Percentiles rank a stretch among this genome's conserved stretches.
phyloP scores from a whole-genome alignment of 2,329 filamentous ascomycete genomes.

The Ilyonectria mors-panacis region DNA sequence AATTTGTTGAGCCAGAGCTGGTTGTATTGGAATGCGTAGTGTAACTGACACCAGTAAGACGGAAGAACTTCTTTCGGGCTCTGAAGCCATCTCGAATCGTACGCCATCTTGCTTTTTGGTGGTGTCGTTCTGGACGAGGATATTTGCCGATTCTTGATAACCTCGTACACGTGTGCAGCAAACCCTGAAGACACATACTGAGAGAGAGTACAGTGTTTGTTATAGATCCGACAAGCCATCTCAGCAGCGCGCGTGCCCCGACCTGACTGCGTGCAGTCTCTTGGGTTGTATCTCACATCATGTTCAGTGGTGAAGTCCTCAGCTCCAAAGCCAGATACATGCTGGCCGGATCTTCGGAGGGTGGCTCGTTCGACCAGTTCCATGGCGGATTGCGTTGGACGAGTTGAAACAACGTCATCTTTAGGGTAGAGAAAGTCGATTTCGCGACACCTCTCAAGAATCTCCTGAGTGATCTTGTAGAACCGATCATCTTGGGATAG shows the following conservation, averaged over 20 bases:
- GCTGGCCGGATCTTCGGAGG: conserved; percentile 24
- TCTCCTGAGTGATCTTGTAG: conserved; percentile 26
- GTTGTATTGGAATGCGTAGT: conserved; percentile 32
- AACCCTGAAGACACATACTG: not conserved
- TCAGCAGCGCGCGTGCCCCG: conserved; percentile 6
- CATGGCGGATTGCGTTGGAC: not conserved
- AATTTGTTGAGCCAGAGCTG: conserved; percentile 34
- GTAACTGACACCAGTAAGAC: conserved; percentile 35
- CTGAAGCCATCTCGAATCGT: conserved; percentile 38
- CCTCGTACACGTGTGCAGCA: not conserved
- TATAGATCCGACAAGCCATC: conserved; percentile 9
- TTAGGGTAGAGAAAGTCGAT: conserved; percentile 34
- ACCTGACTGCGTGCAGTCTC: conserved; percentile 12
- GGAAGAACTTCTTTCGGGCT: conserved; percentile 1
- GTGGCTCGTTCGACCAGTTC: conserved; percentile 35
- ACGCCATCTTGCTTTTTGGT: conserved; percentile 13
- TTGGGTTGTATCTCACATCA: conserved; percentile 32
- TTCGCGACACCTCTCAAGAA: not conserved
- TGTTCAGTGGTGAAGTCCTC: conserved; percentile 32
- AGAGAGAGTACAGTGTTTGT: not conserved
- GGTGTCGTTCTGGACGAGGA: not conserved
- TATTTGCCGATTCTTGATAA: not conserved
- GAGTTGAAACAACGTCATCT: accelerated
- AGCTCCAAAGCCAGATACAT: conserved; percentile 38
- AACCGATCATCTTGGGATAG: conserved; percentile 64